These are phyloP conservation scores for Effrenium voratum DNA, from an alignment of 73 alveolate genomes.

Conservation along the genomic window DNA sequence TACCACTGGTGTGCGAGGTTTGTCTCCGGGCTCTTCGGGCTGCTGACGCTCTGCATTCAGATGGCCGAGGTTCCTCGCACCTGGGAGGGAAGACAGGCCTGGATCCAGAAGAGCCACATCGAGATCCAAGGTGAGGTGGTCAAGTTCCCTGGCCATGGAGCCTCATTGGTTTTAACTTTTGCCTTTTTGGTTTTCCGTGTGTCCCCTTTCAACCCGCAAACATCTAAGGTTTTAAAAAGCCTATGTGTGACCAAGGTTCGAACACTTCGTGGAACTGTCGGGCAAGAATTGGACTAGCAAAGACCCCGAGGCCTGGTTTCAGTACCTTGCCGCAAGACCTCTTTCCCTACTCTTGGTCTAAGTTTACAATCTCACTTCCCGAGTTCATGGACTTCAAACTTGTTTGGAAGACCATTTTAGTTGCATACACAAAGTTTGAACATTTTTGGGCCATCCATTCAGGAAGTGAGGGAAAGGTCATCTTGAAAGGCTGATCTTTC, in stretches of 20 bases:
- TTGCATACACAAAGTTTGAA: no score
- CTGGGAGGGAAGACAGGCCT: constrained; percentile 27
- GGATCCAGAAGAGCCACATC: constrained; percentile 65
- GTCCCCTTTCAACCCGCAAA: neutral
- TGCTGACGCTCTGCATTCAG: constrained; percentile 41
- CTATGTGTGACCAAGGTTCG: neutral
- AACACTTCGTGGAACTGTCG: constrained; percentile 5
- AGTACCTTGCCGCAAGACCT: neutral
- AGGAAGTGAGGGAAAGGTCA: neutral
- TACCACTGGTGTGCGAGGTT: neutral
- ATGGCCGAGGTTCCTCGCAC: constrained; percentile 59
- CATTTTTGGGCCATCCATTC: neutral
- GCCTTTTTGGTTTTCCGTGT: neutral
- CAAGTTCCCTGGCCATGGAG: constrained; percentile 3
- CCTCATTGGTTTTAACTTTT: neutral
- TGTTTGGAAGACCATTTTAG: neutral
- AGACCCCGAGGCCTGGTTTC: constrained; percentile 89
- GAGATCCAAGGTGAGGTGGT: constrained; percentile 59
- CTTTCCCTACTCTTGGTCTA: neutral
- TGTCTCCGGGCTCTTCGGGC: constrained; percentile 53
- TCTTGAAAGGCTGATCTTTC: neutral
- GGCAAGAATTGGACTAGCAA: constrained; percentile 47
- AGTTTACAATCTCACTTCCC: neutral
- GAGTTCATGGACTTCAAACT: neutral
- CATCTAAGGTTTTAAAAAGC: neutral